A percentile compares a stretch with the other conserved stretches of the same genome.
phyloP scores from a whole-genome alignment of 2,329 filamentous ascomycete genomes.

The Neophaeococcomyces aloes region DNA sequence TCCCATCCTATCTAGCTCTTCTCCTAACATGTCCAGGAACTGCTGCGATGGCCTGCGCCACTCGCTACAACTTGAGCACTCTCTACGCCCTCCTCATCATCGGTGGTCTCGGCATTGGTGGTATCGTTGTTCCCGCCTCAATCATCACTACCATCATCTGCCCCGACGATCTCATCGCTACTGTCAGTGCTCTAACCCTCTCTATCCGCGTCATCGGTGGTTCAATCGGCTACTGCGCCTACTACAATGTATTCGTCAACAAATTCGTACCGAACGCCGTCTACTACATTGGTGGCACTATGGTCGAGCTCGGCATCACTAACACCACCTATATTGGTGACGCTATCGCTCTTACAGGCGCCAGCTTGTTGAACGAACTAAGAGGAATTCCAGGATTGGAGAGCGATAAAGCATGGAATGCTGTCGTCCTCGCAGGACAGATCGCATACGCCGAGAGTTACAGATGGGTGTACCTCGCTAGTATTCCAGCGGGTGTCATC shows the following conservation, averaged over 20 bases:
- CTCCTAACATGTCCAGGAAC: constrained; percentile 13
- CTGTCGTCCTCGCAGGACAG: constrained; percentile 46
- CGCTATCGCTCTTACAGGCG: constrained; percentile 45
- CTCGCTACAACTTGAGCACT: constrained; percentile 38
- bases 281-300: constrained; percentile 41
- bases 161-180: constrained; percentile 58
- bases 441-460: constrained; percentile 49
- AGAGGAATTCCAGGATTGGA: constrained; percentile 37
- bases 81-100: constrained; percentile 51
- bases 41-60: constrained; percentile 43
- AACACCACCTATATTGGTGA: constrained; percentile 37
- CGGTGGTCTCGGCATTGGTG: constrained; percentile 55
- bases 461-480: constrained; percentile 51
- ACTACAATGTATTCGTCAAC: constrained; percentile 43
- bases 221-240: constrained; percentile 52
- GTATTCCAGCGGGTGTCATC: constrained; percentile 50
- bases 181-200: constrained; percentile 56
- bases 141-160: constrained; percentile 61
- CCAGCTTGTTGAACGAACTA: constrained; percentile 34
- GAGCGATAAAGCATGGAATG: constrained; percentile 39
- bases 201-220: constrained; percentile 60
- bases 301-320: constrained; percentile 43
- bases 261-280: constrained; percentile 38
- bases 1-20: no score
- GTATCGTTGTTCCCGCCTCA: constrained; percentile 56